Percentiles rank a stretch among this genome's conserved stretches.
Conservation (phyloP, 106 monocot species). For the Alisma plantagoaquatica region DNA sequence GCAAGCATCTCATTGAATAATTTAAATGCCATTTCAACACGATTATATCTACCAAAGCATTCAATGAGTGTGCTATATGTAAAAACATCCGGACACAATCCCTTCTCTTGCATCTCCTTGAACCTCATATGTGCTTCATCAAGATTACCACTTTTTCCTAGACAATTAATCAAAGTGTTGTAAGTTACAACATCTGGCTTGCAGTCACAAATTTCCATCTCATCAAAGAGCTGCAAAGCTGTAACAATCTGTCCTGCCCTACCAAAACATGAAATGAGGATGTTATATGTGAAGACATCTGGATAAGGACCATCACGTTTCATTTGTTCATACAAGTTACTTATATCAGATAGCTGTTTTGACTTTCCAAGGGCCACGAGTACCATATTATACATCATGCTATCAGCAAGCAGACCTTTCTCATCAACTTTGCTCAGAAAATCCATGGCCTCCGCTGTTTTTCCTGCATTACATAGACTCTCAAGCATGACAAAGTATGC, state of each 20-base stretch:
- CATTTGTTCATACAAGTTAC: slow-evolving; percentile 64
- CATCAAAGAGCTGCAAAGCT: slow-evolving; percentile 60
- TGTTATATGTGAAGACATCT: slow-evolving; percentile 87
- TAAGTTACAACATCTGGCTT: slow-evolving; percentile 96
- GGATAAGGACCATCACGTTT: slow-evolving; percentile 46
- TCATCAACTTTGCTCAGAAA: slow-evolving; percentile 67
- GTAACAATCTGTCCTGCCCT: slow-evolving; percentile 57
- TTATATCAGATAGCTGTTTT: slow-evolving; percentile 43
- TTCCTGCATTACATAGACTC: slow-evolving; percentile 60
- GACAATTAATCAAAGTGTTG: slow-evolving; percentile 86
- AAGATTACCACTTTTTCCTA: slow-evolving; percentile 81
- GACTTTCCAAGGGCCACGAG: slow-evolving; percentile 62
- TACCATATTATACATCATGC: slow-evolving; percentile 77
- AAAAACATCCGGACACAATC: slow-evolving; percentile 79
- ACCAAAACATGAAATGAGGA: slow-evolving; percentile 84
- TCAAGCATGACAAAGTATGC: slow-evolving; percentile 84
- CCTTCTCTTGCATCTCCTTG: slow-evolving; percentile 96
- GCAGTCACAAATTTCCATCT: slow-evolving; percentile 65
- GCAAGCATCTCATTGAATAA: slow-evolving; percentile 96
- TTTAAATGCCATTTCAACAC: slow-evolving; percentile 76
- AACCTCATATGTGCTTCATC: slow-evolving; percentile 93
- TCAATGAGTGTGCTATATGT: slow-evolving; percentile 94
- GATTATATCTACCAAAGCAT: slow-evolving; percentile 86
- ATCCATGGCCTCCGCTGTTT: slow-evolving; percentile 77
- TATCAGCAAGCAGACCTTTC: slow-evolving; percentile 64